These are phyloP conservation scores for Chaetomiaceae sp. DNA, from an alignment of 2,329 filamentous ascomycete species.

Conservation along the genomic window DNA sequence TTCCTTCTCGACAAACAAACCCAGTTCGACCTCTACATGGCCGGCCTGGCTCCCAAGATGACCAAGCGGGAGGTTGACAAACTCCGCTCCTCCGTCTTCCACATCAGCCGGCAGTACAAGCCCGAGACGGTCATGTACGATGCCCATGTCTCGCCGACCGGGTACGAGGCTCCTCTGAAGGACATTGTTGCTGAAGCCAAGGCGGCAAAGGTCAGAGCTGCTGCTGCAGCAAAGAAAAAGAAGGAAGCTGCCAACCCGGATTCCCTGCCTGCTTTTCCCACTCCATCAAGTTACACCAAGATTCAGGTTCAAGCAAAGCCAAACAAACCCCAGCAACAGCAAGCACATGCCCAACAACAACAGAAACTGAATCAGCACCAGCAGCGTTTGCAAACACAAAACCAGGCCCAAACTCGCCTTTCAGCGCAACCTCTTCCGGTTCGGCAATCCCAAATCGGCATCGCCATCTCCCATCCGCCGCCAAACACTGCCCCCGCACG, in stretches of 20 bases:
- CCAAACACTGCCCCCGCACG: neutral
- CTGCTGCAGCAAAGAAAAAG: neutral
- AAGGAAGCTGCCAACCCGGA: neutral
- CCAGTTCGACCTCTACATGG: slow-evolving; percentile 14
- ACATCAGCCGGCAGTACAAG: neutral
- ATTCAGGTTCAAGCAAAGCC: neutral
- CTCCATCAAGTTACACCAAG: neutral
- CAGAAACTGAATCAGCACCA: neutral
- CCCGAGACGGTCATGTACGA: slow-evolving; percentile 6
- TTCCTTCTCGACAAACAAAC: neutral
- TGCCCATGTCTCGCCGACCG: neutral
- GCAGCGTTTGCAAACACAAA: neutral
- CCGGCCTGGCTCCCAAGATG: slow-evolving; percentile 11
- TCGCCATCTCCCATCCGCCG: neutral
- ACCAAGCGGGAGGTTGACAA: neutral
- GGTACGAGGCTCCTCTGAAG: neutral
- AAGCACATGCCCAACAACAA: neutral
- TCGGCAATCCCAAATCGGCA: neutral
- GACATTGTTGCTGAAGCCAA: neutral
- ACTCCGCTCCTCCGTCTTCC: neutral
- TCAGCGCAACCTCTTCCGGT: neutral
- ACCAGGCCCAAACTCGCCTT: neutral
- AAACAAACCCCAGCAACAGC: neutral
- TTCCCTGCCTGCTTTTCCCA: slow-evolving; percentile 2
- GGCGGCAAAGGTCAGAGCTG: neutral